Percentiles rank a stretch among this genome's conserved stretches.
These are phyloP conservation scores for Malus sylvestris DNA, from an alignment of 306 rosid genomes.

Conservation along the genomic window DNA sequence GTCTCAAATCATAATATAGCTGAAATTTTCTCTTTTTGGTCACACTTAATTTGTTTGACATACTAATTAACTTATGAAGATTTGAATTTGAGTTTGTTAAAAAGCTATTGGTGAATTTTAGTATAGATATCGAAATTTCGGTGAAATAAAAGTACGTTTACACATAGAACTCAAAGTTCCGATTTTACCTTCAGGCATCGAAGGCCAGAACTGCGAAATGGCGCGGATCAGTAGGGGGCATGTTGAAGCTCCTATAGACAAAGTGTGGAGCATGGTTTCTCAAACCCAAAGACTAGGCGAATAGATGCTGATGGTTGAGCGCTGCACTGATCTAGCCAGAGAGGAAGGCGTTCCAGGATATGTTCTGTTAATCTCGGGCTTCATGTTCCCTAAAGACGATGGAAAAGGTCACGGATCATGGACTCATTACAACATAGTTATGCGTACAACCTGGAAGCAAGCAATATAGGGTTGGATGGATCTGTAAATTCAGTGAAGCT, in stretches of 20 bases:
- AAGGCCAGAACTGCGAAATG: slow-evolving; percentile 44
- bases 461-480: slow-evolving; percentile 73
- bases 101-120: neutral
- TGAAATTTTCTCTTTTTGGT: too few species aligned
- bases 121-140: too few species aligned
- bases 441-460: slow-evolving; percentile 66
- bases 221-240: slow-evolving; percentile 56
- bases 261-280: slow-evolving; percentile 61
- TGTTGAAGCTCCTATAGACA: slow-evolving; percentile 52
- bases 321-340: slow-evolving; percentile 48
- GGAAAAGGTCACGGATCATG: slow-evolving; percentile 87
- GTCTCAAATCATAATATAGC: neutral
- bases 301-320: slow-evolving; percentile 86
- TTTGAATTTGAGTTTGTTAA: neutral
- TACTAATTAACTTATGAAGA: neutral
- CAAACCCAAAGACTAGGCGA: slow-evolving; percentile 48
- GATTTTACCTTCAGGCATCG: slow-evolving; percentile 18
- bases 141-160: neutral
- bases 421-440: slow-evolving; percentile 43
- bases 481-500: slow-evolving; percentile 57
- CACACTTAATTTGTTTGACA: neutral
- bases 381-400: slow-evolving; percentile 72
- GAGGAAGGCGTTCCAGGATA: slow-evolving; percentile 57
- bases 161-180: neutral
- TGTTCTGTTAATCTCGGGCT: slow-evolving; percentile 57